Base-by-base conservation (phyloP, 2,329 filamentous ascomycete species). In the Phaeosphaeriaceae sp. region DNA sequence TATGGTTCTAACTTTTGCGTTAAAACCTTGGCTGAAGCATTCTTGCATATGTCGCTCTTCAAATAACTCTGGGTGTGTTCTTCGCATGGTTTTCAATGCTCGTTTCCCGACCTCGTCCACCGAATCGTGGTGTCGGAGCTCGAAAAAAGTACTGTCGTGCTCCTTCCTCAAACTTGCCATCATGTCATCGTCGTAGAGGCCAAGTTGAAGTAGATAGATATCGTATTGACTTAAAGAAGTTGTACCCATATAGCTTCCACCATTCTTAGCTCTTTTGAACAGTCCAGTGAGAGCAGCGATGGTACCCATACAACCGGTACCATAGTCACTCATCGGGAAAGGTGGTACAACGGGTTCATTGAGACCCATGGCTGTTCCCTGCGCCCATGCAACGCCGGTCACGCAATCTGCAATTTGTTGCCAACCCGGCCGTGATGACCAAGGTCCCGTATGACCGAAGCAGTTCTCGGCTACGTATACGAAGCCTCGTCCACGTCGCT, bases 391-490 rank as follows among this genome's bases (percentile, higher is more conserved):
- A 2, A 84, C 73, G 4, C 83, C 83, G 48, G 81, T 81, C 68
- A 79, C 85, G 46, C 81, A 87, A 65, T 89, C 87, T 13, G 86
- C 86, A 57, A 88, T 88, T 59, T 88, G 86, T 63, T 88, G 87
- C 87, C 87, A 90, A 6, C 87, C 87, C 4, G 85, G 82, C 3
- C 87, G 78, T 6, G 74, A 71, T 1, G 82, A 79, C 87, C 86
- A 89, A 50, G 86, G 83, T 5, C 81, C 83, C 23, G 80, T 74
- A 28, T 82, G 84, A 1, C 87, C 87, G 58, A 89, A 90, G 66
- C 87, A 90, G 66, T 90, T 86, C 68, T 90, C 87, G 28, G 83
- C 81, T 6, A 89, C 84, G 60, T 88, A 88, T 6, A 90, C 79
- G 28, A 87, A 81, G 1, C 87, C 87, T 62, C 81, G 84, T 3